Conservation (phyloP, 257 asterid genomes). For the Primulina huaijiensis region DNA sequence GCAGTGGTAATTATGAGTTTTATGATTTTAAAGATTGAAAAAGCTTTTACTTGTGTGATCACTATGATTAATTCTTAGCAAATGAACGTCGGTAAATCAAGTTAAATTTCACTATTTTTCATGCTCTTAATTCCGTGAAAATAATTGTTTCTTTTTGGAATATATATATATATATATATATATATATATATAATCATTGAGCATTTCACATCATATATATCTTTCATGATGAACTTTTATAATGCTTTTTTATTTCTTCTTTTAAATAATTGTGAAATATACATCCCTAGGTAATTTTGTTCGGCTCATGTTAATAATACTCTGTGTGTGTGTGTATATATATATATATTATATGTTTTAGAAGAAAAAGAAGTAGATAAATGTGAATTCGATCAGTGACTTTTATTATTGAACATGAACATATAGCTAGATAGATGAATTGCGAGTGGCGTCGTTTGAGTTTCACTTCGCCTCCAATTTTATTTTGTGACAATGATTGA, state of each 20-base stretch:
- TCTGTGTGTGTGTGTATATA: no score
- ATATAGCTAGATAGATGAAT: not conserved
- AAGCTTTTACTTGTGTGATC: conserved; percentile 25
- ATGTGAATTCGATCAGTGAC: no score
- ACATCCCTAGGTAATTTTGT: not conserved
- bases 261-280: no score
- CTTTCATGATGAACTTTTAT: not conserved
- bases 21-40: conserved; percentile 37
- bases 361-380: no score
- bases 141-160: not conserved
- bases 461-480: not conserved
- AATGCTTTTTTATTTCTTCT: no score
- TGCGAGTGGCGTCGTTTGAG: not conserved
- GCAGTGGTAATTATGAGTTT: conserved; percentile 32
- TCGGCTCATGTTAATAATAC: not conserved
- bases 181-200: no score
- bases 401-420: no score
- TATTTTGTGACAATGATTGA: no score
- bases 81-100: no score
- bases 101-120: not conserved
- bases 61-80: not conserved
- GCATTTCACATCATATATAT: no score
- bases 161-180: no score
- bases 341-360: no score
- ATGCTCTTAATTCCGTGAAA: not conserved